Base-by-base conservation (phyloP, 1,284 basidiomycete species). In the Anthracocystis panici-leucophaei region DNA sequence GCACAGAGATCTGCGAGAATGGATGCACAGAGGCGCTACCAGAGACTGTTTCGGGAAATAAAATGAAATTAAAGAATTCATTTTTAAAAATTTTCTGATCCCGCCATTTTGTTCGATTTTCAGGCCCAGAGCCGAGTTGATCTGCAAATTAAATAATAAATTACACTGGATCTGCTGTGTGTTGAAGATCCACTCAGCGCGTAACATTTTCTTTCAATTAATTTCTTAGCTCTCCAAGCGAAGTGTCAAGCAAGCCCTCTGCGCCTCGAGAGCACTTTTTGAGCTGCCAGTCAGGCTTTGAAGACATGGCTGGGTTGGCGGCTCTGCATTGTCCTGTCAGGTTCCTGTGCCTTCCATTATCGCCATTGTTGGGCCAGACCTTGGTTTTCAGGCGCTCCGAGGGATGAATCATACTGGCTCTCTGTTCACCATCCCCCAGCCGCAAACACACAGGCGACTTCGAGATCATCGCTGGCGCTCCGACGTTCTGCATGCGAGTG, bases 351-450 rank as follows among this genome's bases (percentile, higher is more conserved):
- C 25, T 14, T 21, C n/a, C n/a, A n/a, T n/a, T n/a, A 12, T 20
- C 16, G 20, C 27, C 11, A 16, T 44, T 41, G 29, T 16, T 23
- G 48, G 52, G 56, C 65, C 53, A 67, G 65, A 61, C 57, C 48
- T 18, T 20, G 46, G 65, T 61, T 20, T 20, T 67, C 57, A 60
- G 65, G 23, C 57, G 21, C 41, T 56, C 48, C 25, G 5, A 27
- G 10, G 6, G 44, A 6, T 46, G 23, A 25, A 12, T 46, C 44
- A 21, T 23, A 25, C 25, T 16, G 23, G 14, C 44, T 46, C 44
- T 46, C 23, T 21, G 4, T 16, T 21, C 25, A 14, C 21, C 23
- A 16, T 25, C 16, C 44, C 12, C 7, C 20, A 25, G n/a, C 41
- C 41, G 20, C n/a, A 20, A 42, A 14, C 41, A 42, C 16, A n/a